Conservation (phyloP, 371 early-diverging fungal species). For the Batrachochytrium dendrobatidis region DNA sequence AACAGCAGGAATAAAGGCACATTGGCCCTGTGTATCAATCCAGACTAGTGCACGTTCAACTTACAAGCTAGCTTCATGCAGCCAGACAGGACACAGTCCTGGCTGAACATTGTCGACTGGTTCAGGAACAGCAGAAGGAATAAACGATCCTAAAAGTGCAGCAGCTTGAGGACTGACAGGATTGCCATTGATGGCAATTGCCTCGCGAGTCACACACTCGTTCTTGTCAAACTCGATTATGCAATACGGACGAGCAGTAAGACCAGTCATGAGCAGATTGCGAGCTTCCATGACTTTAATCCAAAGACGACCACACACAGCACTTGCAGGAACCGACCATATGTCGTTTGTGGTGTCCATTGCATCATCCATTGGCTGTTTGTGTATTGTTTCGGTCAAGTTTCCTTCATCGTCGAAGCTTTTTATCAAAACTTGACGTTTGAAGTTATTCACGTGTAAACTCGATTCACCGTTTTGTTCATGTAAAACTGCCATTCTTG, state of each 20-base stretch:
- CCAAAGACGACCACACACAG: constrained; percentile 31
- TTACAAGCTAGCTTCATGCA: constrained; percentile 61
- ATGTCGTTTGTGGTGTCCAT: not conserved
- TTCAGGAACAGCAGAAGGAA: not conserved
- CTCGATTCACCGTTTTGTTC: too few species aligned
- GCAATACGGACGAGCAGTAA: constrained; percentile 29
- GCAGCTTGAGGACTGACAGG: not conserved
- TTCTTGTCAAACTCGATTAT: constrained; percentile 45
- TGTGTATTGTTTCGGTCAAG: too few species aligned
- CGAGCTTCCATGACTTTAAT: constrained; percentile 39
- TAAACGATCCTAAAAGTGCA: not conserved
- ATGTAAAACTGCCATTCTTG: too few species aligned
- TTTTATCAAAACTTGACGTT: too few species aligned
- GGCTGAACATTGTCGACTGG: not conserved
- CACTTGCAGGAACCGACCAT: not conserved
- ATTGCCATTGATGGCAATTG: constrained; percentile 5
- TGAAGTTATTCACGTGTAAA: too few species aligned
- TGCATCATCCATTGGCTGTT: not conserved
- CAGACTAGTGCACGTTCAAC: constrained; percentile 11
- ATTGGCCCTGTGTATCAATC: too few species aligned
- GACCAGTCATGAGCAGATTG: constrained; percentile 19
- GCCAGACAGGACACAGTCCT: constrained; percentile 42
- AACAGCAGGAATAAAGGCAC: too few species aligned
- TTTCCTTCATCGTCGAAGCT: too few species aligned
- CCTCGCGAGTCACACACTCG: constrained; percentile 35